These are phyloP conservation scores for Acanthamoeba quina DNA, from an alignment of 208 protist species.

Conservation along the genomic window DNA sequence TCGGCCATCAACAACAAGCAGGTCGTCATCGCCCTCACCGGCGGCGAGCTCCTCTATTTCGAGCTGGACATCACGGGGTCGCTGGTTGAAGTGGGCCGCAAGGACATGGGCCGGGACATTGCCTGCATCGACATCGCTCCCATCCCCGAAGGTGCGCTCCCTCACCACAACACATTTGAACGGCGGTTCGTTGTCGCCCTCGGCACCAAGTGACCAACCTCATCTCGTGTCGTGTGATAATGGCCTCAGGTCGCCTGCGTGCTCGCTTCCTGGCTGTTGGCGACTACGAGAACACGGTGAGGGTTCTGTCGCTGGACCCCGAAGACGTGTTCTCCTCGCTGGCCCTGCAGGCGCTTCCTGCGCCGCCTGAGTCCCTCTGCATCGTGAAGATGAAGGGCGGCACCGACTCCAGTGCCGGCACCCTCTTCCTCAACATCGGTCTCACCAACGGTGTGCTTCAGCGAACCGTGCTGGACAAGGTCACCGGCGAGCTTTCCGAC, in stretches of 20 bases:
- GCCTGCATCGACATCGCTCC: constrained; percentile 86
- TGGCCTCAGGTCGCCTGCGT: not conserved
- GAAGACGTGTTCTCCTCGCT: constrained; percentile 78
- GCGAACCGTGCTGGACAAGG: constrained; percentile 88
- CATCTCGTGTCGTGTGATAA: not conserved
- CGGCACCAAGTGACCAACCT: not conserved
- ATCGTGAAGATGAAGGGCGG: constrained; percentile 75
- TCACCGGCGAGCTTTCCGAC: constrained; percentile 90
- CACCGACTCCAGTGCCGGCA: constrained; percentile 7
- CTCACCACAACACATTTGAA: not conserved
- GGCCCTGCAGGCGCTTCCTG: constrained; percentile 45
- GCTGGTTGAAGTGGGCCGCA: constrained; percentile 88
- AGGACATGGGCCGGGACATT: constrained; percentile 87
- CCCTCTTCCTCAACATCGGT: constrained; percentile 91
- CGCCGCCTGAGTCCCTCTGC: constrained; percentile 78
- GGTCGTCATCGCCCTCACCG: constrained; percentile 88
- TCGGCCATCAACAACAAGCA: constrained; percentile 88
- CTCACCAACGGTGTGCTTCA: constrained; percentile 92
- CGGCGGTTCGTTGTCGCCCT: not conserved
- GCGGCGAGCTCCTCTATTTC: constrained; percentile 94
- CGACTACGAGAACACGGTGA: constrained; percentile 85
- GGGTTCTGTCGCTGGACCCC: constrained; percentile 91
- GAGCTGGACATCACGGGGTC: constrained; percentile 90
- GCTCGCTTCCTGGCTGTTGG: constrained; percentile 71
- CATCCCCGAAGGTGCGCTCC: constrained; percentile 85